phyloP scores from a whole-genome alignment of 1,284 basidiomycete species.

The Tetrapyrgos nigripes region DNA sequence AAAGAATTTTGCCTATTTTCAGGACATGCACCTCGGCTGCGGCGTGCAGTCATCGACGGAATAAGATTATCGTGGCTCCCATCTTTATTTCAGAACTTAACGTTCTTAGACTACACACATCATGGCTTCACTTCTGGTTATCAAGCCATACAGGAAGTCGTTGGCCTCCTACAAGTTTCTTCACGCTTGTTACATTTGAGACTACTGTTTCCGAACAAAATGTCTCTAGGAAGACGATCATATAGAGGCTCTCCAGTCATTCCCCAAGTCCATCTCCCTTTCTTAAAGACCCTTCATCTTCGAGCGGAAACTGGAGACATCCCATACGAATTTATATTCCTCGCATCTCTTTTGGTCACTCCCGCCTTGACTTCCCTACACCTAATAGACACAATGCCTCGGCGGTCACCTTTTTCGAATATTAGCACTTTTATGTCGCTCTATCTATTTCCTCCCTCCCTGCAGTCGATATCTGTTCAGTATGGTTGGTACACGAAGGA shows the following conservation, averaged over 20 bases:
- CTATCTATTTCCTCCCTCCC: constrained; percentile 43
- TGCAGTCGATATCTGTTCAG: constrained; percentile 44
- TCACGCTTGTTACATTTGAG: constrained; percentile 49
- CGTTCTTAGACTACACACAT: constrained; percentile 66
- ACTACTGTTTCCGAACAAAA: constrained; percentile 42
- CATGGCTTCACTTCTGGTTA: constrained; percentile 57
- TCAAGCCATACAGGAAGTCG: constrained; percentile 52
- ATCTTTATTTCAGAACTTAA: constrained; percentile 63
- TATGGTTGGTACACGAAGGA: constrained; percentile 45
- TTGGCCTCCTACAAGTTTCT: constrained; percentile 54
- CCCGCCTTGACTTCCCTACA: constrained; percentile 47
- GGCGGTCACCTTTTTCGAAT: constrained; percentile 40
- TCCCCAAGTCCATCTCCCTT: constrained; percentile 41
- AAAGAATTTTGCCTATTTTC: constrained; percentile 70
- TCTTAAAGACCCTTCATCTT: constrained; percentile 48
- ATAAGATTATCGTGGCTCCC: constrained; percentile 67
- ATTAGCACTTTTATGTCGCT: constrained; percentile 49
- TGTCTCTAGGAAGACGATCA: constrained; percentile 10
- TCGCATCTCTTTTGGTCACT: constrained; percentile 48
- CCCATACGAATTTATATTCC: constrained; percentile 53
- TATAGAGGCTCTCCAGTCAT: constrained; percentile 28
- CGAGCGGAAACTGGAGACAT: constrained; percentile 52
- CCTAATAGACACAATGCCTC: constrained; percentile 46
- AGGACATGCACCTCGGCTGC: constrained; percentile 62
- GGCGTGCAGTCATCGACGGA: constrained; percentile 62